These are phyloP conservation scores for Plasmodium fragile DNA, from an alignment of 169 alveolate genomes.

Conservation along the genomic window DNA sequence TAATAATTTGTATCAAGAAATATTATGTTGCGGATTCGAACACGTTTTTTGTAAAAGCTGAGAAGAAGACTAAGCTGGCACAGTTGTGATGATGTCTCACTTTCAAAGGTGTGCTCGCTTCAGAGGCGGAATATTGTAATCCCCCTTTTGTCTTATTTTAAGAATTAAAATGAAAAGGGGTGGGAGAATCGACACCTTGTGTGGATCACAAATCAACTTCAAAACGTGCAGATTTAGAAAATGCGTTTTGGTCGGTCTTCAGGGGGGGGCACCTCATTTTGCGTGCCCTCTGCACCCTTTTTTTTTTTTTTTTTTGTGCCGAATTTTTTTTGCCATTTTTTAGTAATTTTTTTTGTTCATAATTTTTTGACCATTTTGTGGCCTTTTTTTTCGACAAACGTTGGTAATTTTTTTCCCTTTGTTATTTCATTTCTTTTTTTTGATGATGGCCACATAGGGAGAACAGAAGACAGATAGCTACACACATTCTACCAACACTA, in stretches of 20 bases:
- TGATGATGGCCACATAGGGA: neutral
- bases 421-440: neutral
- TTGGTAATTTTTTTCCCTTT: neutral
- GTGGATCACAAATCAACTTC: neutral
- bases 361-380: neutral
- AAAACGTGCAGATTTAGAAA: neutral
- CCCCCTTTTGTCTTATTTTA: neutral
- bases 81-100: conserved; percentile 7
- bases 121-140: neutral
- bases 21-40: conserved; percentile 3
- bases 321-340: neutral
- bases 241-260: neutral
- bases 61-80: conserved; percentile 26
- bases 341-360: neutral
- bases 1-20: conserved; percentile 43
- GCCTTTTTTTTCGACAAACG: neutral
- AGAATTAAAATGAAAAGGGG: neutral
- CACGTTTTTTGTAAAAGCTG: neutral
- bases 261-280: neutral
- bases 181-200: neutral
- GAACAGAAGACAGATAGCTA: neutral
- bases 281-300: neutral
- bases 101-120: neutral
- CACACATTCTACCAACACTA: neutral
- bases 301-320: neutral